These are phyloP conservation scores for Pichia sorboxylosa DNA, from an alignment of 1,139 yeast species.

Conservation along the genomic window DNA sequence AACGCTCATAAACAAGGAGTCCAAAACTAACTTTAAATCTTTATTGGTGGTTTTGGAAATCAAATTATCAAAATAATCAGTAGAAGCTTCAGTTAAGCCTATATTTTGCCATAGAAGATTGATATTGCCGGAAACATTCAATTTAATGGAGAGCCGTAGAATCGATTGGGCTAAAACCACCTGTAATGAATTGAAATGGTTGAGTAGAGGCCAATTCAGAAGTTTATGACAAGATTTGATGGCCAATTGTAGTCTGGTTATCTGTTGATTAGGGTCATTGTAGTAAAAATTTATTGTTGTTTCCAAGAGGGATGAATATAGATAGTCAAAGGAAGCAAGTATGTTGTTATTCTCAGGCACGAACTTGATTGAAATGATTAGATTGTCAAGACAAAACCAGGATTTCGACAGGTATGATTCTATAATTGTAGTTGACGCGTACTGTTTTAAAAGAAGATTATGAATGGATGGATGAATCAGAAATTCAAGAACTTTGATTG, in stretches of 20 bases:
- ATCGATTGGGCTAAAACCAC: conserved; percentile 17
- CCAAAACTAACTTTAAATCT: conserved; percentile 8
- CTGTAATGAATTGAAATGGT: conserved; percentile 17
- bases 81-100: conserved; percentile 10
- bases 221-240: conserved; percentile 16
- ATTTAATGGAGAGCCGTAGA: conserved; percentile 14
- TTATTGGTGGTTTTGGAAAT: conserved; percentile 7
- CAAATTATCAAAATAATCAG: conserved; percentile 1
- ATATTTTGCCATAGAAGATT: conserved; percentile 16
- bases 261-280: conserved; percentile 11
- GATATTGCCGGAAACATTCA: conserved; percentile 9
- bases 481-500: conserved; percentile 18
- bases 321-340: conserved; percentile 14
- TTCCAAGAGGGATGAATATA: conserved; percentile 17
- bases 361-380: conserved; percentile 18
- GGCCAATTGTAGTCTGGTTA: conserved; percentile 12
- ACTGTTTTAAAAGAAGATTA: conserved; percentile 12
- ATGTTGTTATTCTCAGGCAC: conserved; percentile 7
- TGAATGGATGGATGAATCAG: conserved; percentile 16
- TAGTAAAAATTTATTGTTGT: conserved; percentile 14
- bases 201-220: conserved; percentile 20
- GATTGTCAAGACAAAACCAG: conserved; percentile 23
- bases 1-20: too few species aligned
- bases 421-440: conserved; percentile 13
- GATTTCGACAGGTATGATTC: conserved; percentile 19